Evolutionary conservation across 495 filamentous ascomycete species (phyloP).

Genomic region (Chaetomium cochliodes): DNA sequence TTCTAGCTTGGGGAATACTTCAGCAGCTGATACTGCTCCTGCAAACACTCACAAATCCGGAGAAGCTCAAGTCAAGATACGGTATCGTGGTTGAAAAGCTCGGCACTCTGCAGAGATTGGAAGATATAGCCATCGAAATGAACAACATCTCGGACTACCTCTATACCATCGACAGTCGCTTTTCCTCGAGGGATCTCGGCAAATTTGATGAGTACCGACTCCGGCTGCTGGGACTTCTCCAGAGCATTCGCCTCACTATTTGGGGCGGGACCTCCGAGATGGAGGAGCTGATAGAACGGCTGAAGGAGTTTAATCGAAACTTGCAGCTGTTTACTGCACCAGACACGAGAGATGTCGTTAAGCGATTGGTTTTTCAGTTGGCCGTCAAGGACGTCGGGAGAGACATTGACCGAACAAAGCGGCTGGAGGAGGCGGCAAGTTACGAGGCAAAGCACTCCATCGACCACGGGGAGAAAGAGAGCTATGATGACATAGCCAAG

Average conservation of each 20-base stretch:
- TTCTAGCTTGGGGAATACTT: too few species aligned
- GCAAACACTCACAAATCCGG: slow-evolving; percentile 12
- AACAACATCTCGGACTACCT: slow-evolving; percentile 12
- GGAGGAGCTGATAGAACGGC: slow-evolving; percentile 1
- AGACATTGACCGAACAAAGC: slow-evolving; percentile 1
- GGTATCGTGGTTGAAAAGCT: slow-evolving; percentile 4
- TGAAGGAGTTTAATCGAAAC: slow-evolving; percentile 13
- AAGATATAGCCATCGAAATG: slow-evolving; percentile 12
- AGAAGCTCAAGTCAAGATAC: slow-evolving; percentile 11
- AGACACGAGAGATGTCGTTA: neutral
- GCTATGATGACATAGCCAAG: slow-evolving; percentile 14
- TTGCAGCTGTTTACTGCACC: slow-evolving; percentile 1
- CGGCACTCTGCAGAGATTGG: neutral
- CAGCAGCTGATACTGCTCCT: slow-evolving; percentile 16
- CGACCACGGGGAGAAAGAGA: neutral
- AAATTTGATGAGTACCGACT: slow-evolving; percentile 1
- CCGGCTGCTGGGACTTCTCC: slow-evolving; percentile 6
- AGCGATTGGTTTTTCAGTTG: slow-evolving; percentile 6
- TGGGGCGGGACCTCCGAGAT: neutral
- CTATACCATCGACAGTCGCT: neutral
- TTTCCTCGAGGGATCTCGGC: neutral
- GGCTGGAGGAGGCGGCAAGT: slow-evolving; percentile 15
- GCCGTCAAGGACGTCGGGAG: neutral
- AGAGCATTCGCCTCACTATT: slow-evolving; percentile 2
- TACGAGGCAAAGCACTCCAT: slow-evolving; percentile 11